These are phyloP conservation scores for Coleophoma cylindrospora DNA, from an alignment of 2,329 filamentous ascomycete genomes.

Conservation along the genomic window DNA sequence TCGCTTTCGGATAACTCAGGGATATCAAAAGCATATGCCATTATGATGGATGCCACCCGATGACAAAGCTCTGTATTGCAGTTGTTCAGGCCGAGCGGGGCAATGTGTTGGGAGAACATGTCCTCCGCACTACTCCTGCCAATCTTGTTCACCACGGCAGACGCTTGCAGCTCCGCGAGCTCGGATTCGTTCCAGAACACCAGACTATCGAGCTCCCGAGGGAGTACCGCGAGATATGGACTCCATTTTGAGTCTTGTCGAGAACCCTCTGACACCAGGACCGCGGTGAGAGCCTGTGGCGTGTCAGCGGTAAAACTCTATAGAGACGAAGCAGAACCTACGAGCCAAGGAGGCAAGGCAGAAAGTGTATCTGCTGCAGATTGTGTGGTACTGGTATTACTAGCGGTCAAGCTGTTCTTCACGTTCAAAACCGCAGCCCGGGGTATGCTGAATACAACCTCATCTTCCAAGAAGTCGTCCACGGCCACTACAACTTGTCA, in stretches of 20 bases:
- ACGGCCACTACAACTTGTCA: slow-evolving; percentile 42
- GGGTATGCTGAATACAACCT: slow-evolving; percentile 61
- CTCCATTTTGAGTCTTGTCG: slow-evolving; percentile 28
- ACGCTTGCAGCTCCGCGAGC: slow-evolving; percentile 56
- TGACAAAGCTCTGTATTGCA: slow-evolving; percentile 46
- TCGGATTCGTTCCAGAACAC: slow-evolving; percentile 65
- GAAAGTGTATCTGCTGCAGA: slow-evolving; percentile 30
- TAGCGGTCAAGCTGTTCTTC: slow-evolving; percentile 49
- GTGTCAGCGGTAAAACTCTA: neutral
- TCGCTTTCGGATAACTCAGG: slow-evolving; percentile 12
- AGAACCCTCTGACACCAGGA: slow-evolving; percentile 13
- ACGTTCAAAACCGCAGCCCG: slow-evolving; percentile 53
- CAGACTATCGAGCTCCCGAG: slow-evolving; percentile 56
- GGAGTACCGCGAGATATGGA: slow-evolving; percentile 58
- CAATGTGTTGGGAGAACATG: slow-evolving; percentile 46
- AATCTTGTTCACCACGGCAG: slow-evolving; percentile 59
- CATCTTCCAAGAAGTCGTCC: slow-evolving; percentile 52
- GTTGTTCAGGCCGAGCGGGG: slow-evolving; percentile 43
- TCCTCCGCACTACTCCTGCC: slow-evolving; percentile 55
- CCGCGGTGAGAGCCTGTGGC: slow-evolving; percentile 19
- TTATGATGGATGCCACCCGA: slow-evolving; percentile 62
- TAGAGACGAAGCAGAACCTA: slow-evolving; percentile 8
- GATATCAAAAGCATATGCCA: slow-evolving; percentile 71
- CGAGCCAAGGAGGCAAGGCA: slow-evolving; percentile 41
- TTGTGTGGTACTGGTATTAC: slow-evolving; percentile 22